Evolutionary conservation across 208 protist species (phyloP).

Genomic region (Acanthamoeba castellanii): DNA sequence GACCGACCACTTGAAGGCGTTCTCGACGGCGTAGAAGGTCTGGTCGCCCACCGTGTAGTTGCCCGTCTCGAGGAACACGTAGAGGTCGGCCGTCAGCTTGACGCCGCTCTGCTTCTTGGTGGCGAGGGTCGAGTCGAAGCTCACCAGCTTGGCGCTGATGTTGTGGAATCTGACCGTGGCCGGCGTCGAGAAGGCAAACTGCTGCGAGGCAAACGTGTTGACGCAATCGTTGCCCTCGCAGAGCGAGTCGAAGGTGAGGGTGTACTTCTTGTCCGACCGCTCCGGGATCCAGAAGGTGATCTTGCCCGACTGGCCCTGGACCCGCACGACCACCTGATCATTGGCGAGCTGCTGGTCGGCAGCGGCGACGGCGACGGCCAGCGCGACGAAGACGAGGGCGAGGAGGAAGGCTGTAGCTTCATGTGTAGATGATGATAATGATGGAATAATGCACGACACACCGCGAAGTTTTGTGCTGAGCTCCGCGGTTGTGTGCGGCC

Average conservation of each 20-base stretch:
- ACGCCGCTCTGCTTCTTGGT: background rate
- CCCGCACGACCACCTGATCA: background rate
- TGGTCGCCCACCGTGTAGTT: slow-evolving; percentile 13
- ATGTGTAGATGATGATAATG: too few species aligned
- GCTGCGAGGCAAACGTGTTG: background rate
- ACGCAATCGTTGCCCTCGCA: background rate
- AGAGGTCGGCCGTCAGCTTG: background rate
- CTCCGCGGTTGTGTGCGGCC: too few species aligned
- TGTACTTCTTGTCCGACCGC: slow-evolving; percentile 11
- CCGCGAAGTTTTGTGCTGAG: too few species aligned
- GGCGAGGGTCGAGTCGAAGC: background rate
- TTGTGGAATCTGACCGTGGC: background rate
- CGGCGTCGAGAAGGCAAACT: background rate
- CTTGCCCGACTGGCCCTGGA: background rate
- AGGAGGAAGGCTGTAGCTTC: background rate
- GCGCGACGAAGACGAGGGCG: background rate
- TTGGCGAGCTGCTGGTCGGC: background rate
- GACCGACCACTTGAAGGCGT: slow-evolving; percentile 8
- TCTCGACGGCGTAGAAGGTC: background rate
- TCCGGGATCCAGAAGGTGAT: slow-evolving; percentile 16
- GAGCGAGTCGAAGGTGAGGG: slow-evolving; percentile 1
- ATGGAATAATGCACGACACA: too few species aligned
- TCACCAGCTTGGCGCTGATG: slow-evolving; percentile 17
- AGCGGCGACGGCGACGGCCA: background rate
- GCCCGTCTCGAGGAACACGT: slow-evolving; percentile 17